phyloP scores from a whole-genome alignment of 2,329 filamentous ascomycete genomes.

The Corynespora cassiicola region DNA sequence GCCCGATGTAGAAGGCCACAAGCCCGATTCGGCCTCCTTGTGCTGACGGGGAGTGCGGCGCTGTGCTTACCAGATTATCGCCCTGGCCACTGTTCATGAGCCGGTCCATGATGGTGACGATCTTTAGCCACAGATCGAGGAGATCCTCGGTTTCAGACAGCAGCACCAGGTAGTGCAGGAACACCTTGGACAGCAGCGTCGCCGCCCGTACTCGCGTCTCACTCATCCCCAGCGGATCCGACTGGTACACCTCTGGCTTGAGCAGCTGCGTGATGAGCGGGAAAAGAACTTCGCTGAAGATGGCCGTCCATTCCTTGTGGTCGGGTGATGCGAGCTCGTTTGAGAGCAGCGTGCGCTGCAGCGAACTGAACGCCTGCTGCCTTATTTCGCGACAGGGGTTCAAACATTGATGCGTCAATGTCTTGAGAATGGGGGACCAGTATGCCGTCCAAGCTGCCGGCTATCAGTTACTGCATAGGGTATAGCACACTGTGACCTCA shows the following conservation, averaged over 20 bases:
- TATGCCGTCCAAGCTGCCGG: slow-evolving; percentile 88
- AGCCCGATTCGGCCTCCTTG: too few relatives aligned
- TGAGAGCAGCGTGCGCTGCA: slow-evolving; percentile 86
- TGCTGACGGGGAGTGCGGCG: slow-evolving; percentile 12
- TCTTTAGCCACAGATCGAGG: slow-evolving; percentile 89
- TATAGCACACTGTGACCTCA: slow-evolving; percentile 44
- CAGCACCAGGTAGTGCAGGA: slow-evolving; percentile 88
- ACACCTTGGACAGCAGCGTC: slow-evolving; percentile 92
- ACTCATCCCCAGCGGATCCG: slow-evolving; percentile 90
- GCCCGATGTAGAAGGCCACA: too few relatives aligned
- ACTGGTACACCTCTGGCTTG: slow-evolving; percentile 93
- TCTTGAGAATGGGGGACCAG: slow-evolving; percentile 93
- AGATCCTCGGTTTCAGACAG: slow-evolving; percentile 87
- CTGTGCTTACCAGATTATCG: slow-evolving; percentile 74
- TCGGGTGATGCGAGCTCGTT: slow-evolving; percentile 82
- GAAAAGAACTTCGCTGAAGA: slow-evolving; percentile 93
- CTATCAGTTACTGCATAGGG: slow-evolving; percentile 11
- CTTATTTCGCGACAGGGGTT: slow-evolving; percentile 95
- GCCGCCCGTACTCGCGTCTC: slow-evolving; percentile 93
- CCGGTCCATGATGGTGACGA: slow-evolving; percentile 92
- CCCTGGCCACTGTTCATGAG: slow-evolving; percentile 95
- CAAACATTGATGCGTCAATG: slow-evolving; percentile 86
- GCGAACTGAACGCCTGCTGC: slow-evolving; percentile 82
- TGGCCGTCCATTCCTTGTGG: slow-evolving; percentile 91
- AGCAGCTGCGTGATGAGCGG: slow-evolving; percentile 85